Base-by-base conservation (phyloP, 148 eudicot species). In the Vaccinium vitisidaea region DNA sequence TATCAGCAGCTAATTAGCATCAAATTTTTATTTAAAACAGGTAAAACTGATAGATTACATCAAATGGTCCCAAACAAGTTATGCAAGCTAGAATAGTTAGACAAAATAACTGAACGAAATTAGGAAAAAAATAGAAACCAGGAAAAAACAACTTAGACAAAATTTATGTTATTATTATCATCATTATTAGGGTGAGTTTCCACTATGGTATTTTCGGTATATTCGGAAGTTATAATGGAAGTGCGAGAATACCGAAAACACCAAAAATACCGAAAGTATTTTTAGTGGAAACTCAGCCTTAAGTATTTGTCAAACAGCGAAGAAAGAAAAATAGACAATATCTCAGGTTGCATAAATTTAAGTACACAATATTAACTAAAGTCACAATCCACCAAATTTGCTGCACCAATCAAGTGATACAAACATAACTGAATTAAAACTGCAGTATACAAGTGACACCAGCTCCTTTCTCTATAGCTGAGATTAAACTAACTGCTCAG, bases 361-460 rank as follows among this genome's bases (percentile, higher is more conserved):
- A 46, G 27, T 46, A 46, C 13, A 48, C 46, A 19, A 46, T 75
- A 21, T 46, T 39, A 48, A 27, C 54, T 21, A 75, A 15, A 36
- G 58, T 39, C 75, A 46, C 49, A 46, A 58, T 14, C 75, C 16
- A 67, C 50, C 61, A 61, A 67, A 6, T 52, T 61, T 25, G 36
- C 25, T 46, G 75, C 23, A 75, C 32, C 58, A 9, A 25, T 75
- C 27, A 65, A 82, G 19, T 36, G 13, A 32, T 8, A 0, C 25
- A 11, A 53, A 48, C 36, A n/a, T 53, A 25, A 53, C 19, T 18
- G 2, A 32, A 52, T 53, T 49, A 49, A 27, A 70, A n/a, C 14
- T 53, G 11, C 79, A 83, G 79, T 67, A 71, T 70, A 70, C 67
- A 48, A 81, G 63, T 43, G 18, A 54, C 61, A 69, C 4, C 61